phyloP scores from a whole-genome alignment of 108 stramenopile genomes.

The Cyclostephanos tholiformis region DNA sequence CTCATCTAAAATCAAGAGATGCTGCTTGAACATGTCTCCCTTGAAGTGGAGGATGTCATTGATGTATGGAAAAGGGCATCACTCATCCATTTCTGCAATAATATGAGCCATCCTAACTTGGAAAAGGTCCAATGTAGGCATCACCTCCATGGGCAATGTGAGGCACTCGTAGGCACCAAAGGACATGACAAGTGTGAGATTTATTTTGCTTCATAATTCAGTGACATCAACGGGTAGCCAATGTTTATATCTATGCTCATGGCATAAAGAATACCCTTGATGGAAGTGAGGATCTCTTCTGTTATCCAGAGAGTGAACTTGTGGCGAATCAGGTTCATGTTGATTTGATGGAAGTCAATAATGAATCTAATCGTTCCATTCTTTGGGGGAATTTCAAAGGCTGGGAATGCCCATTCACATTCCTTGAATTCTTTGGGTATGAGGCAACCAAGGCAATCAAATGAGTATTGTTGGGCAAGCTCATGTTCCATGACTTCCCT shows the following conservation, averaged over 20 bases:
- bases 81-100: background rate
- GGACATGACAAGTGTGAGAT: slow-evolving; percentile 7
- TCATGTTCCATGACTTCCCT: slow-evolving; percentile 9
- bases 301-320: background rate
- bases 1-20: slow-evolving; percentile 5
- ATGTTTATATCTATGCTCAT: slow-evolving; percentile 12
- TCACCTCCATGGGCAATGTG: too few species aligned
- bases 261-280: background rate
- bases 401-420: slow-evolving; percentile 2
- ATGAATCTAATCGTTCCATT: too few species aligned
- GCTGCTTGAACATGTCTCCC: slow-evolving; percentile 1
- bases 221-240: too few species aligned
- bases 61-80: background rate
- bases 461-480: slow-evolving; percentile 1
- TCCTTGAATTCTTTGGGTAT: background rate
- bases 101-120: slow-evolving; percentile 8
- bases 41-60: slow-evolving; percentile 18
- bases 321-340: too few species aligned
- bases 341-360: too few species aligned
- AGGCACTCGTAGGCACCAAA: too few species aligned
- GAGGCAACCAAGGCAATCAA: slow-evolving; percentile 1
- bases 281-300: slow-evolving; percentile 1
- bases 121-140: too few species aligned
- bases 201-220: background rate
- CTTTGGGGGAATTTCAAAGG: background rate